Conservation (phyloP, 306 rosid genomes). For the peach (Prunus persica) region DNA sequence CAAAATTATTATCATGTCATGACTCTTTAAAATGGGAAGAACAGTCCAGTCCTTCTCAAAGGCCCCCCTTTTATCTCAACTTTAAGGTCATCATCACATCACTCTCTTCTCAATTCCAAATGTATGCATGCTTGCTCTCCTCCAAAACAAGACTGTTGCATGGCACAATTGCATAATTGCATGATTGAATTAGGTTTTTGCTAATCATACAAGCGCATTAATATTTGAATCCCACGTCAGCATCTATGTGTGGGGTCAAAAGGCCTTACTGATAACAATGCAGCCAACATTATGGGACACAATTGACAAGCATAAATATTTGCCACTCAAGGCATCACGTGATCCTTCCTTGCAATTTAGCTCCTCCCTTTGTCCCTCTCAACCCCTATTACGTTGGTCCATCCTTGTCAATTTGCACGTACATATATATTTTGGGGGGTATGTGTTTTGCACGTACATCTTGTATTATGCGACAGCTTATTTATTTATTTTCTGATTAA, state of each 20-base stretch:
- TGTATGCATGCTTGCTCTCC: too few relatives aligned
- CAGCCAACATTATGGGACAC: not conserved
- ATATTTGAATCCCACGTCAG: too few relatives aligned
- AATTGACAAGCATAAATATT: not conserved
- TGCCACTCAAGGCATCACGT: constrained; percentile 6
- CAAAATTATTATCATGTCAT: too few relatives aligned
- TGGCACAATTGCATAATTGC: too few relatives aligned
- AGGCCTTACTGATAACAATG: not conserved
- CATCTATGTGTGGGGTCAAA: too few relatives aligned
- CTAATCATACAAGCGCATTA: too few relatives aligned
- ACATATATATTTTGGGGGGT: not conserved
- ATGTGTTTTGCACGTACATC: not conserved
- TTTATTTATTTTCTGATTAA: too few relatives aligned
- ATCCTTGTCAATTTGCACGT: not conserved
- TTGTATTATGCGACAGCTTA: not conserved
- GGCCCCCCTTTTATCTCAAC: too few relatives aligned
- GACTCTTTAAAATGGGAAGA: not conserved
- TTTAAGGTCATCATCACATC: not conserved
- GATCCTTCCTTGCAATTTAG: not conserved
- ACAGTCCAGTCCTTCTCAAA: not conserved
- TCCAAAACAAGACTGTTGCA: too few relatives aligned
- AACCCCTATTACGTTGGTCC: not conserved
- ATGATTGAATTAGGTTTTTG: too few relatives aligned
- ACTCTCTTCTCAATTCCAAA: not conserved
- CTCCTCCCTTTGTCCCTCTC: not conserved